Evolutionary conservation across 176 grass and related monocot species (phyloP), one percentile per base, ranked within the genome.

Genomic region (Triticum turgidum): DNA sequence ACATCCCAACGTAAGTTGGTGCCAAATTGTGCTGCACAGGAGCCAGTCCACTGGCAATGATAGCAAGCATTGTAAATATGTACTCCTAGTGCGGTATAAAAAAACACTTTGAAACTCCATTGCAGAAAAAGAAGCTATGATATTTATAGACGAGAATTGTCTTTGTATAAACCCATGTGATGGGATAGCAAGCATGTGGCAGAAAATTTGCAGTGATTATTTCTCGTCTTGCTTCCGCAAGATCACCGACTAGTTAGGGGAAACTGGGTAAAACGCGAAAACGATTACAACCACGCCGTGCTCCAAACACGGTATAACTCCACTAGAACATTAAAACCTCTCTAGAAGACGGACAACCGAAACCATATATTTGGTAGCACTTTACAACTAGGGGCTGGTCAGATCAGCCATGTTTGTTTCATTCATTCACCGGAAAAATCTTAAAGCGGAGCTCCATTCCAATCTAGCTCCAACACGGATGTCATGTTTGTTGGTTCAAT

Each of bases 371-470:
- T 76, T 82, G 82, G 82, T 88, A 85, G 76, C 20, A 49, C 78
- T 82, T 91, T 82, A 91, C 89, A 91, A 35, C 86, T 78, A 85
- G 61, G 90, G 90, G 86, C 89, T 87, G 77, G 14, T 83, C 85
- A 88, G 34, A 85, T 72, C 86, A 85, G 82, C 89, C 89, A 77
- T 29, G 51, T 82, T 89, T 81, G 3, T 65, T 89, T 80, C 44
- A 59, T 88, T 72, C 75, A 33, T 86, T 76, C 77, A 88, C 25
- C 82, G 59, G 75, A 88, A 88, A 88, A 78, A 34, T 52, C 76
- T 77, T 41, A 71, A 88, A 81, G 44, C 72, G 77, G 54, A 91
- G 45, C 54, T 81, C 78, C 70, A 17, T 42, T 73, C 35, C 63
- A 78, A 69, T 80, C 52, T 17, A 18, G 24, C 35, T 63, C 76